Evolutionary conservation across 768 basidiomycete genomes (phyloP), one percentile per base, ranked within the genome.

Genomic region (Bullera alba): DNA sequence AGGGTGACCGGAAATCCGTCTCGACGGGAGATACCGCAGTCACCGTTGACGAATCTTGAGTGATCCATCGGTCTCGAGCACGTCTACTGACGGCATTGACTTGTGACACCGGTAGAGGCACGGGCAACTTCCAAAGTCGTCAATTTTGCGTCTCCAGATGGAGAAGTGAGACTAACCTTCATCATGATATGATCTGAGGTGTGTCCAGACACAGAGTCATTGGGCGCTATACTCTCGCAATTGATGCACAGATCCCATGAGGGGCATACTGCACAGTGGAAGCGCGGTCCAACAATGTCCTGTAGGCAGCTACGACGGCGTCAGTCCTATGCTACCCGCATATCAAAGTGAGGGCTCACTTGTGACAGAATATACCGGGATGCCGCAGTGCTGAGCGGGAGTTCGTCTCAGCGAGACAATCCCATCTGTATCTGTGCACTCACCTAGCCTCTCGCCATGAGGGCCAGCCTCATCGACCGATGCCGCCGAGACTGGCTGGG

Each of bases 261-360:
- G 34, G 84, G 81, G 67, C 92, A 96, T 19, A 87, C 82, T 8
- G 87, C 86, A 62, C 92, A 96, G 62, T 90, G 92, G 73, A 90
- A 95, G 3, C 87, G 80, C 15, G 90, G 87, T 16, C 92, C 92
- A 22, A 92, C 79, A 56, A 96, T 92, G 57, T 90, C 88, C 57
- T 84, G 82, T 51, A 86, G 74, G 67, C 91, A 96, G 60, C 91
- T 91, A 8, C n/a, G 60, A 45, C 29, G n/a, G 17, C 12, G 35
- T 51, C 22, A 37, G 37, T 19, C 17, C 21, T 6, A 42, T 22
- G n/a, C n/a, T n/a, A n/a, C 45, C 32, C 29, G 42, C 17, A 2
- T 7, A 28, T 19, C 15, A 16, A 26, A 16, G 44, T 17, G n/a
- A 22, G 14, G 5, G 77, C 87, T 63, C 73, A 91, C 88, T 92